Evolutionary conservation across 768 basidiomycete species (phyloP).

Genomic region (Pleurotus eryngii): DNA sequence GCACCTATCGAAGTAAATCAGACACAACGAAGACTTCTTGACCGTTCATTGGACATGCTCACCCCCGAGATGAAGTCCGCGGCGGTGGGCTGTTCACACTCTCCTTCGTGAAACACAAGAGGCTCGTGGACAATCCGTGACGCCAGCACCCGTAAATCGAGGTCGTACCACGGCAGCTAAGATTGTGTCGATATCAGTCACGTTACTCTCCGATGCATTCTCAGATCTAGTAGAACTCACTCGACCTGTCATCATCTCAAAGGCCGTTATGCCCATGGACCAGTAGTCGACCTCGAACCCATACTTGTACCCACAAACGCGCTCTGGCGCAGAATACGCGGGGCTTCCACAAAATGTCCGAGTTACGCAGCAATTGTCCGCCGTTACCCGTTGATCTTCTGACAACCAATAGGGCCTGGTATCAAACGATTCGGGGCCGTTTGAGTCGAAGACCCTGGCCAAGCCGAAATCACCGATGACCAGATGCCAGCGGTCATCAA

Average conservation of each 20-base stretch:
- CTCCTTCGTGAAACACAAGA: not conserved
- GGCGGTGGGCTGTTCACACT: not conserved
- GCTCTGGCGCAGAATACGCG: not conserved
- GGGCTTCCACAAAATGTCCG: not conserved
- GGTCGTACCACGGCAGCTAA: not conserved
- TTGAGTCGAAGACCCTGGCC: constrained; percentile 8
- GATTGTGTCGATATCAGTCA: too few relatives aligned
- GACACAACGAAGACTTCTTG: not conserved
- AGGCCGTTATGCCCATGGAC: not conserved
- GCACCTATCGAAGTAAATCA: not conserved
- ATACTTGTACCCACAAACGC: not conserved
- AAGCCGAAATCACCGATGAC: constrained; percentile 24
- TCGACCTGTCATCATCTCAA: not conserved
- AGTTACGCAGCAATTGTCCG: not conserved
- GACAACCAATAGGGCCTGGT: not conserved
- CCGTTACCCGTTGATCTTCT: not conserved
- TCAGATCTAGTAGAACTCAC: not conserved
- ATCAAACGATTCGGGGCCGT: too few relatives aligned
- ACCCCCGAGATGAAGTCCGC: not conserved
- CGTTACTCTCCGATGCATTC: too few relatives aligned
- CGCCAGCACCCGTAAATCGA: not conserved
- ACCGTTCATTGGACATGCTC: not conserved
- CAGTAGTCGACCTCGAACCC: constrained; percentile 1
- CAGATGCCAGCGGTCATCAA: constrained; percentile 14
- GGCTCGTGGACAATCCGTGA: not conserved